Base-by-base conservation (phyloP, 345 rosid species). In the Stellera chamaejasme region DNA sequence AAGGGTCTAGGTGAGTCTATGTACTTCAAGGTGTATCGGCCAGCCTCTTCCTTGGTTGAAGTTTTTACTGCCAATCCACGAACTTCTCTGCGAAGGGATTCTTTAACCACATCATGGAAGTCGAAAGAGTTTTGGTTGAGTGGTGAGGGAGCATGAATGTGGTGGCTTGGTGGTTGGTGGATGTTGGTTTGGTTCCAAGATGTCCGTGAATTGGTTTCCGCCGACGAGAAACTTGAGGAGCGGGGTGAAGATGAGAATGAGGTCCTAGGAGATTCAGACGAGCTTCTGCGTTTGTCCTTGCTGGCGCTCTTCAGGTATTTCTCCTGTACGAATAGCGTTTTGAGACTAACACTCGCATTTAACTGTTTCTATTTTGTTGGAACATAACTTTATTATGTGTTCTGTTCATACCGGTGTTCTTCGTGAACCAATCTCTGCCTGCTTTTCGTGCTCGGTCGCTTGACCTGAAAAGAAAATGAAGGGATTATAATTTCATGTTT, bases 221-320 rank as follows among this genome's bases (percentile, higher is more conserved):
- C 65, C 48, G 90, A 87, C 45, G 91, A 81, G 63, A 84, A 71
- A 70, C 81, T 84, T 1, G 95, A 87, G 26, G 97, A 84, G 60
- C 88, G 69, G 54, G 88, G 74, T 49, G 99, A 84, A 61, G 94
- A 80, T 27, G 96, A 83, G 66, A 77, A 72, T 1, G 90, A 82
- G 61, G 77, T 67, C 67, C 82, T 71, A 13, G 97, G 74, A 26
- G 88, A 79, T 63, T 94, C 96, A 28, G 90, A 70, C 28, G 88
- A 82, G 48, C 50, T 43, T 63, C 77, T 80, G 10, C 75, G 82
- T 52, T 74, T 85, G 63, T 85, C 88, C 63, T 71, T 84, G 19
- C 50, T 16, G 26, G 60, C 50, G 73, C 75, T 79, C 75, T 70
- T 85, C 59, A 16, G 77, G 16, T 62, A 67, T 56, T 56, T 80